Evolutionary conservation across 371 early-diverging fungal genomes (phyloP).

Genomic region (Rhizopus stolonifer): DNA sequence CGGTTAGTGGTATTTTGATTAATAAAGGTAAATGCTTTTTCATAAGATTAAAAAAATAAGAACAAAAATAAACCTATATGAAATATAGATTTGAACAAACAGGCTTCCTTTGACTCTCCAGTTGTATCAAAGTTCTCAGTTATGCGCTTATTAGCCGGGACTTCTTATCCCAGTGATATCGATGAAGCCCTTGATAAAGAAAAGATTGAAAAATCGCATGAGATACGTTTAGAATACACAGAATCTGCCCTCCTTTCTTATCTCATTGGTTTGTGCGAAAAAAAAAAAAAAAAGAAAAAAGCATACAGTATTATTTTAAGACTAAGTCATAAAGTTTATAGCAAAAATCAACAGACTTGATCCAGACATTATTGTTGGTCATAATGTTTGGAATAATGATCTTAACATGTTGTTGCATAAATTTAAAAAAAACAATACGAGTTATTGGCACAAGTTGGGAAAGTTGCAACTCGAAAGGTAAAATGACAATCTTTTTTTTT

Average conservation of each 20-base stretch:
- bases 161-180: conserved; percentile 59
- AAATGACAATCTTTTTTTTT: background rate
- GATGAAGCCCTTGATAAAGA: conserved; percentile 31
- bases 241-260: conserved; percentile 63
- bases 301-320: background rate
- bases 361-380: conserved; percentile 94
- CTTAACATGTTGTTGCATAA: conserved; percentile 90
- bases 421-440: conserved; percentile 75
- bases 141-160: conserved; percentile 56
- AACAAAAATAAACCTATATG: background rate
- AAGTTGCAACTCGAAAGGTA: conserved; percentile 3
- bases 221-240: conserved; percentile 47
- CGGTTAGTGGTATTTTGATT: conserved; percentile 36
- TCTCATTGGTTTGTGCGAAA: conserved; percentile 50
- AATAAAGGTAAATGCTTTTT: conserved; percentile 9
- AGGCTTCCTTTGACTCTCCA: conserved; percentile 33
- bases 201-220: conserved; percentile 18
- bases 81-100: conserved; percentile 53
- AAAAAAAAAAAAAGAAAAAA: background rate
- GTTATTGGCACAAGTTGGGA: conserved; percentile 33
- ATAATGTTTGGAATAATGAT: conserved; percentile 93
- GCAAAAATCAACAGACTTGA: conserved; percentile 76
- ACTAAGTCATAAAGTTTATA: background rate
- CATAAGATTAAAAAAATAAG: no score
- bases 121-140: conserved; percentile 55